Base-by-base conservation (phyloP, 1,284 basidiomycete genomes). In the Moesziomyces antarcticus region DNA sequence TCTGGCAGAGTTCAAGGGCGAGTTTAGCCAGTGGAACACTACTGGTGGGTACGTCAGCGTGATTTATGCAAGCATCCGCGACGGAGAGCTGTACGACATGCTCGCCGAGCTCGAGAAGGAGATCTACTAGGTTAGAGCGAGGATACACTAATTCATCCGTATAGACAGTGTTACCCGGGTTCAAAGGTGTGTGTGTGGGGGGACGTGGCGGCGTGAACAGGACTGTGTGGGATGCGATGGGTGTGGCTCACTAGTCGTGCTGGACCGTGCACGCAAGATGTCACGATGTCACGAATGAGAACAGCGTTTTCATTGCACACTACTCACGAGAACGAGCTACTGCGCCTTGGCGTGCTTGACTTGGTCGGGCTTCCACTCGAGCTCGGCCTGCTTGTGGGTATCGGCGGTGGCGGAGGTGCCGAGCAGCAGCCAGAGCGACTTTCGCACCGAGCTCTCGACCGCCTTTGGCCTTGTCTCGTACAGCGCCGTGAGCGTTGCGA, bases 1-100 rank as follows among this genome's bases (percentile, higher is more conserved):
- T 52, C 51, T 75, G 41, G 56, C 70, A 50, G 77, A 79, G 60
- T 81, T 81, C 50, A 53, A 62, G 65, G 73, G 70, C 44, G 76
- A 73, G 35, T 74, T 61, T 37, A 45, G 46, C n/a, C 60, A 60
- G 60, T 69, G 60, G 58, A 70, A 66, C 40, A 73, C 76, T 6
- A 73, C 68, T 5, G 76, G 73, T n/a, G 70, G 69, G 1, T 75
- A 65, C 24, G 76, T 78, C 21, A 68, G 63, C 46, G 73, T 75
- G 30, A 78, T 75, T 48, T 73, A 78, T 44, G 63, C 65, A 0
- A 56, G 73, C 25, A 78, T 78, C 48, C 44, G 73, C 35, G 65
- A 73, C 41, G 76, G 76, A 8, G 76, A 76, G 41, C 51, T 78
- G n/a, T 78, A 78, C 57, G 42, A 46, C 33, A 75, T 78, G 63